phyloP scores from a whole-genome alignment of 139 green algal species.

The Ettlia oleoabundans region DNA sequence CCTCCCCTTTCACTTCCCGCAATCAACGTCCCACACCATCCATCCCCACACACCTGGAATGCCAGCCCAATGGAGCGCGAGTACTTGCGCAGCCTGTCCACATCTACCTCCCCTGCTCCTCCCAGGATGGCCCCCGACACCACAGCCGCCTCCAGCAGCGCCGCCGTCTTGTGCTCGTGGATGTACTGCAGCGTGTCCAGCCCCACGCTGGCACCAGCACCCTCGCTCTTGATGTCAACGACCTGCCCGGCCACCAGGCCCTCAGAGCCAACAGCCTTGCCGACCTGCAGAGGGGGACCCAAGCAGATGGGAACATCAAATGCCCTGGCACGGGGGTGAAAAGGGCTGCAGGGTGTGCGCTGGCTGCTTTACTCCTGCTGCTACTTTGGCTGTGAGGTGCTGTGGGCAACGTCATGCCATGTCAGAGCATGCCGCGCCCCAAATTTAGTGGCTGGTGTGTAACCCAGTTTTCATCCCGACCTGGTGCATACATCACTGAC shows the following conservation, averaged over 20 bases:
- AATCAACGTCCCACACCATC: too few relatives aligned
- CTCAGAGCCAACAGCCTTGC: conserved; percentile 84
- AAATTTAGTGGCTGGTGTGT: too few relatives aligned
- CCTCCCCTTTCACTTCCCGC: too few relatives aligned
- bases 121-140: conserved; percentile 91
- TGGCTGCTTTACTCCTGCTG: too few relatives aligned
- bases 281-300: conserved; percentile 40
- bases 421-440: too few relatives aligned
- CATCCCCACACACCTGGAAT: conserved; percentile 93
- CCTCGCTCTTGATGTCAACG: conserved; percentile 95
- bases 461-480: neutral
- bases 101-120: conserved; percentile 83
- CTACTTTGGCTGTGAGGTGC: neutral
- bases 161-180: conserved; percentile 98
- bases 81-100: conserved; percentile 94
- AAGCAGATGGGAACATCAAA: neutral
- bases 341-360: neutral
- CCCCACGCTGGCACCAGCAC: conserved; percentile 75
- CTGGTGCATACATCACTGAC: neutral
- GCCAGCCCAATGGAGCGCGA: conserved; percentile 94
- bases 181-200: conserved; percentile 98
- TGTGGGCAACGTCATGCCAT: neutral
- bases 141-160: conserved; percentile 95
- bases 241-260: conserved; percentile 97
- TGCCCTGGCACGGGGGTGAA: neutral